Conservation (phyloP, 768 basidiomycete species). For the Collybia mongolica region DNA sequence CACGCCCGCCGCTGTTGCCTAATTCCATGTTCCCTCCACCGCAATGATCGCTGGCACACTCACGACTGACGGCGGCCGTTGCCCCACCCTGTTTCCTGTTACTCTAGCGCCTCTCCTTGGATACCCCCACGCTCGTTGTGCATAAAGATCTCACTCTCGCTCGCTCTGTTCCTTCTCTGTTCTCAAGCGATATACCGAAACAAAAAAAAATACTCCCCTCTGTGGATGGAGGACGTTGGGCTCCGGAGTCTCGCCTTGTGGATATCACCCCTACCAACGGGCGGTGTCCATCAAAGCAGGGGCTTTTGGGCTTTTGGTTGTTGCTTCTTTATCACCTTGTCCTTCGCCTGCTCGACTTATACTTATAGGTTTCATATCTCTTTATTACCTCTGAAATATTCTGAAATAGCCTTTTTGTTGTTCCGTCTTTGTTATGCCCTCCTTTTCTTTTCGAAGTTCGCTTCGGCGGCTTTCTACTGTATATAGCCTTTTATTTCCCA, state of each 20-base stretch:
- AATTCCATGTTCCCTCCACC: background rate
- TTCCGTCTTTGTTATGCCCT: conserved; percentile 21
- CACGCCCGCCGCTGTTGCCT: conserved; percentile 1
- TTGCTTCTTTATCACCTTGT: conserved; percentile 47
- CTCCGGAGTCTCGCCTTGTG: background rate
- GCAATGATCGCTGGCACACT: conserved; percentile 25
- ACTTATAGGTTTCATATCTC: conserved; percentile 33
- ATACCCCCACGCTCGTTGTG: conserved; percentile 11
- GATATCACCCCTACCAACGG: conserved; percentile 12
- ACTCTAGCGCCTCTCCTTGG: conserved; percentile 6
- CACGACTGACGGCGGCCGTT: background rate
- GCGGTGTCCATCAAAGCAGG: conserved; percentile 19
- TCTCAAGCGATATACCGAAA: conserved; percentile 1
- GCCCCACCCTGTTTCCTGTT: conserved; percentile 18
- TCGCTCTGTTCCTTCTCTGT: background rate
- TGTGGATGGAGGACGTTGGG: background rate
- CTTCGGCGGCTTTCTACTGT: too few species aligned
- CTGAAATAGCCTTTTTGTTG: conserved; percentile 10
- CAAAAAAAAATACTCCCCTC: too few species aligned
- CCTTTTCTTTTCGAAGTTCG: conserved; percentile 11
- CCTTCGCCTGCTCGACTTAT: conserved; percentile 26
- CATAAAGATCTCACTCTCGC: conserved; percentile 1
- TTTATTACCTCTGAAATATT: conserved; percentile 28
- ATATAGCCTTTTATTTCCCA: conserved; percentile 3
- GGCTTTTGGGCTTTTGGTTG: conserved; percentile 66